Percentiles rank a stretch among this genome's conserved stretches.
Evolutionary conservation across 306 rosid genomes (phyloP).

Genomic region (Malus fusca): DNA sequence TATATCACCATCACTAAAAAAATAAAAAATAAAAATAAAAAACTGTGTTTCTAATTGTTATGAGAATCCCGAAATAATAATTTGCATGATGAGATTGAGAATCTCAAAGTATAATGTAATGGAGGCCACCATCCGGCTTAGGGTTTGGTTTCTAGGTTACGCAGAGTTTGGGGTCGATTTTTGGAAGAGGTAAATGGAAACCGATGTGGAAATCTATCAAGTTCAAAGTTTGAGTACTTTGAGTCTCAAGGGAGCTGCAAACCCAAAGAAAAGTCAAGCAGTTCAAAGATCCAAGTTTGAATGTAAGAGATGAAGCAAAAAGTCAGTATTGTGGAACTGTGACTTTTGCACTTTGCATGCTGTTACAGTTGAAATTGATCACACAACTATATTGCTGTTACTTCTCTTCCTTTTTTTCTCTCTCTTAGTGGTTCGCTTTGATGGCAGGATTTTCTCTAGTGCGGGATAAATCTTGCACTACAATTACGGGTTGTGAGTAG

Average conservation of each 20-base stretch:
- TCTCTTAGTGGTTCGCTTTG: no score
- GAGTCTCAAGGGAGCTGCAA: slow-evolving; percentile 22
- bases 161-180: slow-evolving; percentile 9
- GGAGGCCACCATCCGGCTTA: slow-evolving; percentile 5
- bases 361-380: not conserved
- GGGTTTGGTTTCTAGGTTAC: slow-evolving; percentile 1
- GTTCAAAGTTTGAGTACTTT: slow-evolving; percentile 6
- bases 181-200: slow-evolving; percentile 7
- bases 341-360: not conserved
- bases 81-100: slow-evolving; percentile 9
- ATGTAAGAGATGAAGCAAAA: slow-evolving; percentile 4
- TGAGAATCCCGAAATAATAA: slow-evolving; percentile 1
- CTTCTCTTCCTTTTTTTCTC: not conserved
- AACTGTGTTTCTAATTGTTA: not conserved
- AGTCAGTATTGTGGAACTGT: slow-evolving; percentile 9
- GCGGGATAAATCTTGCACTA: no score
- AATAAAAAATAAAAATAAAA: no score
- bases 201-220: not conserved
- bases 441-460: no score
- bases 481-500: no score
- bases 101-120: slow-evolving; percentile 21
- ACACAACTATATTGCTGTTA: not conserved
- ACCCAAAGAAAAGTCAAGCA: slow-evolving; percentile 25
- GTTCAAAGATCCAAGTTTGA: slow-evolving; percentile 38
- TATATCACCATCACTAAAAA: no score